Evolutionary conservation across 768 basidiomycete genomes (phyloP), one percentile per base, ranked within the genome.

Genomic region (Lactifluus pinguis): DNA sequence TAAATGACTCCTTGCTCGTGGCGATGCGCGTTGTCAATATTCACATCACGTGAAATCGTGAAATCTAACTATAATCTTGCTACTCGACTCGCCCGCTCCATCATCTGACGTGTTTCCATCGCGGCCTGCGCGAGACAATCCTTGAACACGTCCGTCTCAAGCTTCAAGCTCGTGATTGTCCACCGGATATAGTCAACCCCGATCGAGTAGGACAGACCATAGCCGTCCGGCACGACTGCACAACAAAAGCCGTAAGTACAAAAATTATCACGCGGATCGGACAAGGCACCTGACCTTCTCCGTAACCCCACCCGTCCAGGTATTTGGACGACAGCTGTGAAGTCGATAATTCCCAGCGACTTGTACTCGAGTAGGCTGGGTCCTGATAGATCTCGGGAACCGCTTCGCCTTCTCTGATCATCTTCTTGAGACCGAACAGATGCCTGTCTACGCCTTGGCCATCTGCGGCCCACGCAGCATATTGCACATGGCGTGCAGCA

Each of bases 231-330:
- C 0, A 97, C 94, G 32, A 98, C 95, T 89, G 61, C 8, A 57
- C 9, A 39, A n/a, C 41, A 47, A 14, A 30, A 36, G 10, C 38
- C 42, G n/a, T 34, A 34, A 34, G n/a, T 17, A 15, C 25, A 38
- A 4, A 38, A 13, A 34, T 10, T 4, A 21, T 53, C 36, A 47
- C 21, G 38, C 2, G 25, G 34, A 54, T 38, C 21, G 25, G 25
- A n/a, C 47, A 34, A 25, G 59, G 8, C 29, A 72, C 4, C 80
- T 65, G 60, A 91, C 90, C 90, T 80, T 95, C 92, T 8, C 94
- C 93, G 70, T 98, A 98, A 14, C 95, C 97, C 95, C 95, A 98
- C 21, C 93, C 93, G 67, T 95, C 91, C 38, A 99, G 76, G 72
- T 80, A 94, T 53, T 77, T 78, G 48, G 83, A 86, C 53, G 85